Conservation (phyloP, 1,284 basidiomycete species). For the Trichosporon sp. region DNA sequence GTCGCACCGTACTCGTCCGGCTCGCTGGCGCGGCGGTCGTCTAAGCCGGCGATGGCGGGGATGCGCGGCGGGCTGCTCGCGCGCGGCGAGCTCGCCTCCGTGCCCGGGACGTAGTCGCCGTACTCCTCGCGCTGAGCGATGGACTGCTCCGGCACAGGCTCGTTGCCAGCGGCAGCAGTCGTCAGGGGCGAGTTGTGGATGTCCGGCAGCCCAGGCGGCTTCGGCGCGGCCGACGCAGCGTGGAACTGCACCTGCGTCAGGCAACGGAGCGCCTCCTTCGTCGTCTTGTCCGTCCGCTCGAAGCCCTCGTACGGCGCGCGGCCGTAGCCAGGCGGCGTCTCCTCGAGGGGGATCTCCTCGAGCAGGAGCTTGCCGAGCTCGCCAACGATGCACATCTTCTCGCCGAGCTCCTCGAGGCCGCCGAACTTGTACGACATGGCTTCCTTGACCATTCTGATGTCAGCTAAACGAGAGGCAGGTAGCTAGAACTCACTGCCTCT, state of each 20-base stretch:
- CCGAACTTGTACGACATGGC: conserved; percentile 85
- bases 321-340: conserved; percentile 73
- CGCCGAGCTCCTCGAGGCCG: conserved; percentile 75
- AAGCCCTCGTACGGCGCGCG: conserved; percentile 65
- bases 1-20: conserved; percentile 32
- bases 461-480: background rate
- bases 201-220: conserved; percentile 40
- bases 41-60: conserved; percentile 3
- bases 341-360: conserved; percentile 72
- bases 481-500: conserved; percentile 55
- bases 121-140: conserved; percentile 38
- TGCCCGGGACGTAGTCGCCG: conserved; percentile 34
- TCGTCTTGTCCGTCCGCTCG: conserved; percentile 59
- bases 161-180: background rate
- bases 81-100: conserved; percentile 7
- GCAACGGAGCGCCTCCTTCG: conserved; percentile 61
- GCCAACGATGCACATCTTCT: conserved; percentile 79
- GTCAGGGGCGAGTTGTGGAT: conserved; percentile 12
- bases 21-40: conserved; percentile 4
- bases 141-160: conserved; percentile 9
- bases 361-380: conserved; percentile 76
- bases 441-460: conserved; percentile 51
- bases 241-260: conserved; percentile 43
- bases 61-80: conserved; percentile 7
- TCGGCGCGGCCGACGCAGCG: conserved; percentile 31